These are phyloP conservation scores for Imleria badia DNA, from an alignment of 768 basidiomycete species.

Conservation along the genomic window DNA sequence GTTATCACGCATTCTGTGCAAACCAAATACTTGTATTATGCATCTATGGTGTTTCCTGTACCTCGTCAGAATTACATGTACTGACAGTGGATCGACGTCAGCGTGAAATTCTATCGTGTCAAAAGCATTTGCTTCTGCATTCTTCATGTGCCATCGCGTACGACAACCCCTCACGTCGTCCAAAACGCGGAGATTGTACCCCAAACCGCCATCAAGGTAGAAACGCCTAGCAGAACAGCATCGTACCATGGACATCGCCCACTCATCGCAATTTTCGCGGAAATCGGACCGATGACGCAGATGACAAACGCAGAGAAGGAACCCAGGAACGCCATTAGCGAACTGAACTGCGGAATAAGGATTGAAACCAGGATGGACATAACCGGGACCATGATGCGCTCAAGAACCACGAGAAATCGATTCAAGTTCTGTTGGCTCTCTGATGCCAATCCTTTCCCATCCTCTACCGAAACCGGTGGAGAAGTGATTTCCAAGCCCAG, in stretches of 20 bases:
- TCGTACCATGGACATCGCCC: conserved; percentile 53
- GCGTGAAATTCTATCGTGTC: too few species aligned
- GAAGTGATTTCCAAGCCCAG: conserved; percentile 59
- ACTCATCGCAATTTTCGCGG: conserved; percentile 63
- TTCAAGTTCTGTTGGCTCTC: conserved; percentile 24
- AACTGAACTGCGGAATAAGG: conserved; percentile 74
- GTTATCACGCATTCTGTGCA: conserved; percentile 66
- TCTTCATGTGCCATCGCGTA: not conserved
- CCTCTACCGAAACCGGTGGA: conserved; percentile 20
- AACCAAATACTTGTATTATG: conserved; percentile 36
- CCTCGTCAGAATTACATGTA: conserved; percentile 7
- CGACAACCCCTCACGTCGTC: conserved; percentile 29
- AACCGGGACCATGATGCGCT: conserved; percentile 57
- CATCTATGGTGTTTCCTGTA: conserved; percentile 1
- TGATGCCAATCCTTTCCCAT: conserved; percentile 22
- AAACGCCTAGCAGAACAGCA: conserved; percentile 48
- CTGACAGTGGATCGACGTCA: too few species aligned
- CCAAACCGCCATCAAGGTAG: conserved; percentile 69
- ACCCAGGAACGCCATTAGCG: conserved; percentile 87
- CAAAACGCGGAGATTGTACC: conserved; percentile 70
- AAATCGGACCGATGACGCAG: conserved; percentile 75
- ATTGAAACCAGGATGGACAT: conserved; percentile 71
- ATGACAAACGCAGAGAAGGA: conserved; percentile 82
- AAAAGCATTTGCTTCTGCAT: not conserved
- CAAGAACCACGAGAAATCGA: conserved; percentile 45